phyloP scores from a whole-genome alignment of 1,284 basidiomycete genomes.

The Rhodotorula sp. region DNA sequence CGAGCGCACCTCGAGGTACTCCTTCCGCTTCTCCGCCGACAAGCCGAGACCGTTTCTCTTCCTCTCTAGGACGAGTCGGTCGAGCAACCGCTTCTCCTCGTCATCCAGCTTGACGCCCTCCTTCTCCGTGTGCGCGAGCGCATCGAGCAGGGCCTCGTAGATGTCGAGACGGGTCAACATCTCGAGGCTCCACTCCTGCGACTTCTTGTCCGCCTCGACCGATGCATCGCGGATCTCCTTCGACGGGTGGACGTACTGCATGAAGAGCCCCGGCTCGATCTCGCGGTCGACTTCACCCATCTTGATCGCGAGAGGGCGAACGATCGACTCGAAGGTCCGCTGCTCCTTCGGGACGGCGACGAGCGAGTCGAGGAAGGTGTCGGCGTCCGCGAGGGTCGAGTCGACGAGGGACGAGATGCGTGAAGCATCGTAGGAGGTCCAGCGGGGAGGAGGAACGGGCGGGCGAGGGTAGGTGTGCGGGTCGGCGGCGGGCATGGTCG shows the following conservation, averaged over 20 bases:
- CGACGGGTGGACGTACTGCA: conserved; percentile 70
- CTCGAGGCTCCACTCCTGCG: conserved; percentile 59
- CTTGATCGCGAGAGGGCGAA: conserved; percentile 60
- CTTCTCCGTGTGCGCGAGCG: conserved; percentile 63
- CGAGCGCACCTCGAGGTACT: conserved; percentile 54
- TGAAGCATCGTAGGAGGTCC: conserved; percentile 57
- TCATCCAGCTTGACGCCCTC: conserved; percentile 57
- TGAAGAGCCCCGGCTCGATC: conserved; percentile 65
- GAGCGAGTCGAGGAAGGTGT: conserved; percentile 60
- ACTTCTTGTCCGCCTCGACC: conserved; percentile 64
- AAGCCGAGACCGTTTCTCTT: conserved; percentile 71
- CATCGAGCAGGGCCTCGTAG: conserved; percentile 65
- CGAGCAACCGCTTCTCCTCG: conserved; percentile 68
- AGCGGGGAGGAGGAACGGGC: conserved; percentile 23
- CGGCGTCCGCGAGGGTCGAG: conserved; percentile 60
- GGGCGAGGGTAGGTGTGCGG: conserved; percentile 12
- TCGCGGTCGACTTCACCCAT: conserved; percentile 59
- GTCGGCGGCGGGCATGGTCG: conserved; percentile 11
- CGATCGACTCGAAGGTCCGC: conserved; percentile 50
- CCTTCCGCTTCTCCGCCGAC: conserved; percentile 60
- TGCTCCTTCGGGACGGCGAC: conserved; percentile 60
- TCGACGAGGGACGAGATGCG: conserved; percentile 61
- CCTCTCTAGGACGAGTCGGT: conserved; percentile 73
- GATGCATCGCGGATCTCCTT: conserved; percentile 72
- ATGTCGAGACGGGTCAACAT: conserved; percentile 73